Evolutionary conservation across 306 rosid genomes (phyloP), one percentile per base, ranked within the genome.

Genomic region (Medicago ruthenica): DNA sequence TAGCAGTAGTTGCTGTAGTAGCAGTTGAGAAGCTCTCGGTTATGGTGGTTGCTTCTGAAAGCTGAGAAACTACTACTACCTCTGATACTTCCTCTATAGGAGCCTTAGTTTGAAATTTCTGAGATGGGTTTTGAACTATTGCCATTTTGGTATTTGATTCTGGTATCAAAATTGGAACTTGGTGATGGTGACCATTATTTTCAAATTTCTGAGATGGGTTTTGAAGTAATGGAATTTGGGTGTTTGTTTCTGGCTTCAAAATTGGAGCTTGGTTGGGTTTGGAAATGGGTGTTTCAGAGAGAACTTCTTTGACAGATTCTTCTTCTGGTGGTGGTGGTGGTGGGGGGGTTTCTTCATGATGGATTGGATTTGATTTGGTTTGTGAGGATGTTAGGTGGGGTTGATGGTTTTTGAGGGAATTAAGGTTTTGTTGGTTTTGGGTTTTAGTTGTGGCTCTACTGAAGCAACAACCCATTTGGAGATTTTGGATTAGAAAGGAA

Each of bases 251-350:
- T 54, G 60, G 61, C 15, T 3, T 54, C 65, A 66, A 71, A 44
- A 70, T 37, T 2, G 84, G 71, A 51, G 14, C 76, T 61, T 71
- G 85, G 1, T 31, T 77, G 0, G 88, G 89, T 42, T 83, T 95
- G 39, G 76, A 22, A 58, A 92, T 74, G 63, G 96, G 92, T 61
- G 92, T 96, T 75, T 95, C 99, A 1, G 91, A 90, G 54, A 92
- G 92, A 17, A 95, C 99, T 79, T 92, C 99, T 67, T 95, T 95
- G 62, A 95, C 99, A 5, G 84, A 71, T 81, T 95, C 99, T 71
- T 88, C 98, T 62, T 90, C 92, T 0, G 73, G 76, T 9, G 83
- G 70, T 59, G 54, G 60, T 59, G 79, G 91, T 0, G 73, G 76
- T 9, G 83, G 70, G 48, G 54, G 60, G 63, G 79, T 68, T 17